Percentiles rank a stretch among this genome's conserved stretches.
These are phyloP conservation scores for Zygoascus flipseniorum DNA, from an alignment of 805 yeast species.

Conservation along the genomic window DNA sequence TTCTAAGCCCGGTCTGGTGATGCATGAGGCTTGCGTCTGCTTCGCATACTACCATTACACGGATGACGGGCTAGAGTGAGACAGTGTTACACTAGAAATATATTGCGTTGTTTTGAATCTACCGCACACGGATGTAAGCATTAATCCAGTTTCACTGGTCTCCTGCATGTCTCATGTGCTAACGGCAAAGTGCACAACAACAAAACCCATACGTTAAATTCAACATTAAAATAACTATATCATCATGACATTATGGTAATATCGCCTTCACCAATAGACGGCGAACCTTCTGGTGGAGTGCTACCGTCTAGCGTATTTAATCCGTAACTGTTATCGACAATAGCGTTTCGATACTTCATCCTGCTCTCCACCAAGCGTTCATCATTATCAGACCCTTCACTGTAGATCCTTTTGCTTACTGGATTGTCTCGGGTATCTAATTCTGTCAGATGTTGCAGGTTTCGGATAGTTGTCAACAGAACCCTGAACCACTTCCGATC, in stretches of 20 bases:
- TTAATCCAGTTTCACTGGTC: neutral
- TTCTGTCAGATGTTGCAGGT: slow-evolving; percentile 14
- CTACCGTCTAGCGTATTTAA: neutral
- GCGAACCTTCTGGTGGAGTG: neutral
- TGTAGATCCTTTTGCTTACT: slow-evolving; percentile 19
- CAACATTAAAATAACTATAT: neutral
- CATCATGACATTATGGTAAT: neutral
- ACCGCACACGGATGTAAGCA: neutral
- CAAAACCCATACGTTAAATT: neutral
- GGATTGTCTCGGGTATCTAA: slow-evolving; percentile 28
- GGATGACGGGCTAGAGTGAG: too few species aligned
- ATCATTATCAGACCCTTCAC: neutral
- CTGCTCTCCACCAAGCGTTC: neutral
- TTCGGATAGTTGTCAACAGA: slow-evolving; percentile 15
- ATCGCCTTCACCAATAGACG: neutral
- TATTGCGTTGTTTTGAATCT: neutral
- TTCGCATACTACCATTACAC: too few species aligned
- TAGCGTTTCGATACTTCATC: neutral
- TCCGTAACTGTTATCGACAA: neutral
- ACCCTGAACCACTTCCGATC: slow-evolving; percentile 8
- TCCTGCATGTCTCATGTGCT: too few species aligned
- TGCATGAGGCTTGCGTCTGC: too few species aligned
- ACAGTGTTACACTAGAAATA: too few species aligned
- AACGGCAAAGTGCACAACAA: neutral
- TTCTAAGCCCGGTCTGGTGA: too few species aligned